Percentiles rank a stretch among this genome's conserved stretches.
Conservation (phyloP, 139 green algal genomes). For the Zygnema circumcarinatum region DNA sequence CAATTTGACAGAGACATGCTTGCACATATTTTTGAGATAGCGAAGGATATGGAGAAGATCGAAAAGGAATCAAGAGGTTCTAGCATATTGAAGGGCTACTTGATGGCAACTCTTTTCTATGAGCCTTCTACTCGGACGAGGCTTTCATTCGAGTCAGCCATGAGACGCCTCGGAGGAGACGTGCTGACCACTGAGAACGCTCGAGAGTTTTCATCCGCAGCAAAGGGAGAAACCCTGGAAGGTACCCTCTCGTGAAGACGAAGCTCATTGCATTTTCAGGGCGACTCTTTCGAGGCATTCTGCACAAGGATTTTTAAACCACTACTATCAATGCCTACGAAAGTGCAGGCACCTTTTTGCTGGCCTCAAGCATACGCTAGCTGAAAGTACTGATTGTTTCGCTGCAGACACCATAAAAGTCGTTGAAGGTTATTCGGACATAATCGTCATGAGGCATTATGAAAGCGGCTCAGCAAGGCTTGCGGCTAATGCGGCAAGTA, state of each 20-base stretch:
- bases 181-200: slow-evolving; percentile 92
- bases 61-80: slow-evolving; percentile 17
- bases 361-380: no score
- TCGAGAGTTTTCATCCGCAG: slow-evolving; percentile 94
- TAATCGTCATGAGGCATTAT: slow-evolving; percentile 96
- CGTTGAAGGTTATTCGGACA: slow-evolving; percentile 93
- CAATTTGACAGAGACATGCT: slow-evolving; percentile 87
- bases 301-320: no score
- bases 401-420: slow-evolving; percentile 95
- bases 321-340: no score
- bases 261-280: neutral
- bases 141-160: slow-evolving; percentile 96
- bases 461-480: slow-evolving; percentile 77
- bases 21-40: slow-evolving; percentile 85
- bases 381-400: neutral
- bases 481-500: slow-evolving; percentile 78
- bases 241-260: slow-evolving; percentile 28
- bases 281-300: no score
- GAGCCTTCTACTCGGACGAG: slow-evolving; percentile 98
- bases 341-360: neutral
- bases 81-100: slow-evolving; percentile 79
- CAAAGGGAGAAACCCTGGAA: slow-evolving; percentile 97
- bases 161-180: slow-evolving; percentile 88
- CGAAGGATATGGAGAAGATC: slow-evolving; percentile 82
- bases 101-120: slow-evolving; percentile 99